Evolutionary conservation across 192 early-diverging fungal genomes (phyloP).

Genomic region (Spinellus fusiger): DNA sequence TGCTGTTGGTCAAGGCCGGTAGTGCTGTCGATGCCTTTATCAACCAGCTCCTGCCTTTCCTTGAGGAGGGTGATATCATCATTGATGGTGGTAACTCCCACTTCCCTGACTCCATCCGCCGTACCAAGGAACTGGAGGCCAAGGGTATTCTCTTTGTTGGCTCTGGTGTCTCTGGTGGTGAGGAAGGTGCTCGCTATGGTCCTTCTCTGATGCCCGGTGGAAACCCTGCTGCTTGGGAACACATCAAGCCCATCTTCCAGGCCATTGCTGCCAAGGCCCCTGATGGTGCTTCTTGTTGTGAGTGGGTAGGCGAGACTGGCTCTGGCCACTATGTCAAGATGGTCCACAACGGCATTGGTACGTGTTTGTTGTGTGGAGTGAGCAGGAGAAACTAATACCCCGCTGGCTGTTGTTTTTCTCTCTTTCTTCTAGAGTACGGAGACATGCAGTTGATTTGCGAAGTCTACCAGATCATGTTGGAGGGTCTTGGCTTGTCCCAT

Average conservation of each 20-base stretch:
- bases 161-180: slow-evolving; percentile 97
- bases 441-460: slow-evolving; percentile 99
- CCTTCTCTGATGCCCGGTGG: slow-evolving; percentile 98
- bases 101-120: slow-evolving; percentile 93
- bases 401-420: not conserved
- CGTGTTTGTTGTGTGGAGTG: not conserved
- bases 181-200: slow-evolving; percentile 96
- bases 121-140: slow-evolving; percentile 79
- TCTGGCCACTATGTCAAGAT: slow-evolving; percentile 99
- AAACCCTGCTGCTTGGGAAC: slow-evolving; percentile 85
- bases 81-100: slow-evolving; percentile 99
- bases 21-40: slow-evolving; percentile 93
- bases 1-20: slow-evolving; percentile 98
- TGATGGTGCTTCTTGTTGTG: slow-evolving; percentile 89
- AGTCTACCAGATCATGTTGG: slow-evolving; percentile 90
- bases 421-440: slow-evolving; percentile 66
- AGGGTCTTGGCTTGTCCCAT: slow-evolving; percentile 69
- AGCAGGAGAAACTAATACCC: too few relatives aligned
- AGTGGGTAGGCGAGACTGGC: slow-evolving; percentile 97
- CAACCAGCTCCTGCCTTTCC: slow-evolving; percentile 77
- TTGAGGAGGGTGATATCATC: slow-evolving; percentile 91
- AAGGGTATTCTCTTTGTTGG: slow-evolving; percentile 96
- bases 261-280: slow-evolving; percentile 85
- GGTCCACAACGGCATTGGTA: slow-evolving; percentile 97
- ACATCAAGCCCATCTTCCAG: slow-evolving; percentile 96